Evolutionary conservation across 495 filamentous ascomycete genomes (phyloP), one percentile per base, ranked within the genome.

Genomic region (Acidiella bohemica): DNA sequence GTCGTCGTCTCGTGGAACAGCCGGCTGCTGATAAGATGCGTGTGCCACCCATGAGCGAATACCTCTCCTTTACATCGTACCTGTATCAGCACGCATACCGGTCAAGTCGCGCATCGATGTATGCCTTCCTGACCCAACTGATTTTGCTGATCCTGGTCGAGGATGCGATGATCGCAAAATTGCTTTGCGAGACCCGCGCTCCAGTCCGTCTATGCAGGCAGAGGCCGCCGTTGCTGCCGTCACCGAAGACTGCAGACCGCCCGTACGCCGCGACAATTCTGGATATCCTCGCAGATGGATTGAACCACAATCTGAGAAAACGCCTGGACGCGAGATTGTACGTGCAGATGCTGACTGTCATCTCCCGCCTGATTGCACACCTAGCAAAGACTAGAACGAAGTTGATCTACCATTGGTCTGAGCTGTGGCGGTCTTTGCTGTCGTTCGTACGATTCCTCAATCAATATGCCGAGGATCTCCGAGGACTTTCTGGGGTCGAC

Each of bases 61-160:
- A 90, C 58, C 65, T 96, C 28, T 96, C 92, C 0, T 60, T 94
- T 17, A 81, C 81, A 5, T 95, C 88, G 3, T 97, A 96, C 58
- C 69, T 96, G 19, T 68, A 93, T 21, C 87, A 93, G 44, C 90
- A 97, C 56, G 86, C 90, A 2, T 81, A 94, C 56, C 75, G 87
- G 7, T 90, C 88, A 5, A 50, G 66, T 26, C 71, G 88, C 37
- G 70, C 84, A 11, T 73, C 80, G 3, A 67, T 80, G 32, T 97
- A 97, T 57, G 75, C 80, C 10, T 77, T 86, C 44, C 67, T 95
- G 16, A 84, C 75, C 50, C 67, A 96, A 8, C 75, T 88, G 54
- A 78, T 81, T 16, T 66, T 96, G 26, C 84, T 86, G 21, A 76
- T 93, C 11, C 67, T 96, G 4, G 69, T 95, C 39, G 90, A 96